phyloP scores from a whole-genome alignment of 345 rosid genomes.

The Populus pruinosa region DNA sequence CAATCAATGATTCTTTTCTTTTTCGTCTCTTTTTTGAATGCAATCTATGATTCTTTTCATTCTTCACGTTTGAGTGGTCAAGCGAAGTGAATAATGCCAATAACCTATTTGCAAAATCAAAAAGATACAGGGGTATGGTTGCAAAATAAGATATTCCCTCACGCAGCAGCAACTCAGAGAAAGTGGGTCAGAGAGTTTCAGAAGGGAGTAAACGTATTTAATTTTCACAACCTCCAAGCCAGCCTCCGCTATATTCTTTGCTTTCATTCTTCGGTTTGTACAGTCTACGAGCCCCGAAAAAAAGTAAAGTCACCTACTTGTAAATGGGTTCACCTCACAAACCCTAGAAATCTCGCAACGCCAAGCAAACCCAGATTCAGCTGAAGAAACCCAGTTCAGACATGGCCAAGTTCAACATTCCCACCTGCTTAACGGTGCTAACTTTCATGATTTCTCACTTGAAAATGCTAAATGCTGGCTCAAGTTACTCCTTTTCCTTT shows the following conservation, averaged over 20 bases:
- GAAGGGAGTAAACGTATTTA: constrained; percentile 43
- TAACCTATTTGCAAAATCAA: background rate
- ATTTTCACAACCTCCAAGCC: constrained; percentile 48
- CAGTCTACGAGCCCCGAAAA: constrained; percentile 25
- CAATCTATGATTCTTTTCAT: no score
- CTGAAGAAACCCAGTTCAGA: constrained; percentile 25
- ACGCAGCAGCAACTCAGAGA: constrained; percentile 42
- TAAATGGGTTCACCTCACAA: constrained; percentile 34
- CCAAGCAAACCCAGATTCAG: constrained; percentile 18
- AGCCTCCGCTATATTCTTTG: constrained; percentile 21
- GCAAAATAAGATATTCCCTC: constrained; percentile 40
- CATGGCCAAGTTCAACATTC: constrained; percentile 49
- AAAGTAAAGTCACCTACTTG: constrained; percentile 11
- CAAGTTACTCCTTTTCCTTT: constrained; percentile 46
- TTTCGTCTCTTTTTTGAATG: no score
- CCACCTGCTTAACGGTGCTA: constrained; percentile 27
- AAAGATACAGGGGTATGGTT: constrained; percentile 14
- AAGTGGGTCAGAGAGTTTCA: constrained; percentile 35
- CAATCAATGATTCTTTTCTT: no score
- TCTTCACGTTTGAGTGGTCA: no score
- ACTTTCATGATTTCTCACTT: constrained; percentile 34
- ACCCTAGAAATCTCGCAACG: constrained; percentile 17
- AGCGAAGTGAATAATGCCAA: no score
- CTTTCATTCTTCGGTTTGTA: constrained; percentile 25
- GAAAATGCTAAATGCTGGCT: constrained; percentile 37